Base-by-base conservation (phyloP, 1,284 basidiomycete species). In the Volvariella volvacea region DNA sequence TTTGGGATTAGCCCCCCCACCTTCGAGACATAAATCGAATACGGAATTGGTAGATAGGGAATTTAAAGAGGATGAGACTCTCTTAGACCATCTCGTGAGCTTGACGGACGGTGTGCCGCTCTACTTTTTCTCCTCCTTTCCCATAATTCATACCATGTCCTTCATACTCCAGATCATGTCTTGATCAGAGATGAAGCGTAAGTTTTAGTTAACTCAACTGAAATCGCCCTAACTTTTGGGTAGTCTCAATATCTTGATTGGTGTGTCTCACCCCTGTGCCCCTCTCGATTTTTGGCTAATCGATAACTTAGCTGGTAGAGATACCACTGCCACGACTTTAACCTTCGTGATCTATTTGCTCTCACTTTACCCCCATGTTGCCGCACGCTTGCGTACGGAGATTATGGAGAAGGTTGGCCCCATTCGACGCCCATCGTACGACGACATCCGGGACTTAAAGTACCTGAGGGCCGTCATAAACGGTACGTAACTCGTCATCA, bases 291-390 rank as follows among this genome's bases (percentile, higher is more conserved):
- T 6, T 28, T 6, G 12, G 25, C 25, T 6, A 28, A 6, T 6
- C 25, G 6, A 12, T 28, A 12, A 28, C 12, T 28, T 43, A 42
- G 45, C 45, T 20, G 41, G 45, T 8, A 19, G 45, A 39, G 45
- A 47, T 21, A 47, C 22, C 39, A 76, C 70, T 4, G 67, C 70
- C 2, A 55, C 61, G 4, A 64, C 66, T 1, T 51, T 78, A 22
- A 76, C 77, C 1, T 77, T 74, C 48, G 54, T 64, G 1, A 48
- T 73, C 10, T 80, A 81, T 54, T 62, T 73, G 54, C 66, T 81
- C 14, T 61, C 78, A 2, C 63, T 61, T 43, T 64, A 79, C 46
- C 74, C 75, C 1, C 47, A 60, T 0, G 63, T 78, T 28, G 50
- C 70, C 20, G 36, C 47, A 3, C 65, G 68, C 9, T 61, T 80